Base-by-base conservation (phyloP, 2,329 filamentous ascomycete genomes). In the Monosporascus sp. region DNA sequence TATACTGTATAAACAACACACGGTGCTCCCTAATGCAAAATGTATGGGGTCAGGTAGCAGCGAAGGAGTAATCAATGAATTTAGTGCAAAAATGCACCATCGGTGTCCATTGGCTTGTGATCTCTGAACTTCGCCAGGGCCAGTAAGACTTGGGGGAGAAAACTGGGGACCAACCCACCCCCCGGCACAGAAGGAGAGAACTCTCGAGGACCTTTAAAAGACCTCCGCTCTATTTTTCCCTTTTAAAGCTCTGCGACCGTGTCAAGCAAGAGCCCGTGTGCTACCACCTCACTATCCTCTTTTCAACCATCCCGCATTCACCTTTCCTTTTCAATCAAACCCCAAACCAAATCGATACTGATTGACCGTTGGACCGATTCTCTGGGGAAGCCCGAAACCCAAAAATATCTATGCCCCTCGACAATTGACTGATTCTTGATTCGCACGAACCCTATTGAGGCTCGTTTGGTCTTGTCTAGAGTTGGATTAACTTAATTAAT, bases 251-350 rank as follows among this genome's bases (percentile, higher is more conserved):
- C 65, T 70, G 63, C 68, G 66, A 68, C 65, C 65, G 64, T 71
- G 70, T 69, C 69, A 60, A 56, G 67, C 70, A 63, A 63, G 60
- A 70, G 70, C 66, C 69, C 69, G 69, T 68, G 72, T 75, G 71
- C 71, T 73, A 76, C 73, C 68, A 74, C 70, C 70, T 74, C 71
- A 68, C 72, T 75, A 75, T 75, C 67, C 73, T 75, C 72, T 74
- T 76, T 76, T 75, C 71, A 74, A 69, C 62, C 73, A 74, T 72
- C 73, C 70, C 70, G 72, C 71, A 72, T 70, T 73, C 66, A 69
- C 73, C 69, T 71, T 75, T 69, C 73, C 72, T 72, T 68, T 74
- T 75, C 71, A 70, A 73, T 73, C 70, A 60, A 66, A 63, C 66
- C 61, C 58, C 68, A 61, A 62, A 63, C 61, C 58, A 68, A 61